Evolutionary conservation across 2,329 filamentous ascomycete genomes (phyloP).

Genomic region (Colletotrichum somersetense): DNA sequence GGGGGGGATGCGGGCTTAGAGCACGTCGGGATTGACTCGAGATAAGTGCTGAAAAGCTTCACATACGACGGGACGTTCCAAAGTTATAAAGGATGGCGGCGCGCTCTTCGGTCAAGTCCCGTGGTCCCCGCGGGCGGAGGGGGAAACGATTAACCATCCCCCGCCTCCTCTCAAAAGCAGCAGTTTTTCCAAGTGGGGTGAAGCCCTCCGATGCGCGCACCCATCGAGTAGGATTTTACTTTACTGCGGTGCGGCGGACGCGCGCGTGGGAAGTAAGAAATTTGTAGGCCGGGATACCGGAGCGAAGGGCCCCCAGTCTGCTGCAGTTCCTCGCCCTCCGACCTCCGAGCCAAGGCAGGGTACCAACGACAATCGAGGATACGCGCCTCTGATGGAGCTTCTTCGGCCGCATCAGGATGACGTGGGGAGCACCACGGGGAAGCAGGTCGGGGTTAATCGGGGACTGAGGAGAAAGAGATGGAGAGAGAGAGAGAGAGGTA

Average conservation of each 20-base stretch:
- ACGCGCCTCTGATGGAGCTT: constrained; percentile 31
- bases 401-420: constrained; percentile 38
- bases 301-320: neutral
- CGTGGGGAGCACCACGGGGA: constrained; percentile 32
- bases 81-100: constrained; percentile 27
- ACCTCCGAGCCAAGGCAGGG: neutral
- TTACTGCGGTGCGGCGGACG: no score
- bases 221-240: constrained; percentile 5
- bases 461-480: neutral
- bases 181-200: constrained; percentile 32
- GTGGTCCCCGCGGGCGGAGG: neutral
- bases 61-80: constrained; percentile 6
- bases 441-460: constrained; percentile 19
- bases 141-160: constrained; percentile 28
- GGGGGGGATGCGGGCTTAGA: neutral
- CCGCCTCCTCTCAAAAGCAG: constrained; percentile 22
- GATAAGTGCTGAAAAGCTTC: neutral
- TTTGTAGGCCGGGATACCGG: constrained; percentile 25
- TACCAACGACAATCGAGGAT: constrained; percentile 1
- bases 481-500: neutral
- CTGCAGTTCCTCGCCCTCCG: constrained; percentile 5
- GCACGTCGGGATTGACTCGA: constrained; percentile 34
- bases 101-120: constrained; percentile 37
- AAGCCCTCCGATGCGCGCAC: constrained; percentile 8
- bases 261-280: constrained; percentile 27